Evolutionary conservation across 495 filamentous ascomycete species (phyloP).

Genomic region (Hypomontagnella monticulosa): DNA sequence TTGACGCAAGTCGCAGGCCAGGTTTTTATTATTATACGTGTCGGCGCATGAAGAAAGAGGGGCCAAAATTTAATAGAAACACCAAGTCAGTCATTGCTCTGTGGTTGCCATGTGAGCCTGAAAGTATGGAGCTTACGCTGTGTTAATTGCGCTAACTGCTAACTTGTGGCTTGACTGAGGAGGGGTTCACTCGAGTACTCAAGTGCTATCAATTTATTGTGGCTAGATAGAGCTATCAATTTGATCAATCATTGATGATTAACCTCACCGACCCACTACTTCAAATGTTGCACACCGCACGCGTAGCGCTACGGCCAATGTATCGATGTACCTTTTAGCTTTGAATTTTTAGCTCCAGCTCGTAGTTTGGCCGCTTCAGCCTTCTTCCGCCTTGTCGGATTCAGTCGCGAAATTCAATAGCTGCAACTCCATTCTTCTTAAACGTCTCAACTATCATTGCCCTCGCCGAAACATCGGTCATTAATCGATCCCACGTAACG

Average conservation of each 20-base stretch:
- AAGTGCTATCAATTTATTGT: no score
- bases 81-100: conserved; percentile 31
- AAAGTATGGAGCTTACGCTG: conserved; percentile 29
- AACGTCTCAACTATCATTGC: neutral
- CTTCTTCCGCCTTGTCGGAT: conserved; percentile 40
- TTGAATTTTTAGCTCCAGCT: conserved; percentile 11
- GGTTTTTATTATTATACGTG: conserved; percentile 31
- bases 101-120: conserved; percentile 45
- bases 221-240: no score
- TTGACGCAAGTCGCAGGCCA: conserved; percentile 5
- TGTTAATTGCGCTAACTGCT: neutral
- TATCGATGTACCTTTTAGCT: neutral
- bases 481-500: conserved; percentile 10
- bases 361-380: conserved; percentile 11
- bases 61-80: conserved; percentile 36
- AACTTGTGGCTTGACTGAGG: conserved; percentile 38
- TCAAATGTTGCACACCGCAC: no score
- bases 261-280: no score
- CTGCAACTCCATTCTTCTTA: conserved; percentile 1
- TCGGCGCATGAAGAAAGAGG: conserved; percentile 36
- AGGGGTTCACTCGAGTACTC: conserved; percentile 35
- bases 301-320: neutral
- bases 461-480: neutral
- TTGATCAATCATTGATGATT: no score
- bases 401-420: conserved; percentile 17